Conservation (phyloP, 352 stramenopile species). For the Achlya hypogyna region DNA sequence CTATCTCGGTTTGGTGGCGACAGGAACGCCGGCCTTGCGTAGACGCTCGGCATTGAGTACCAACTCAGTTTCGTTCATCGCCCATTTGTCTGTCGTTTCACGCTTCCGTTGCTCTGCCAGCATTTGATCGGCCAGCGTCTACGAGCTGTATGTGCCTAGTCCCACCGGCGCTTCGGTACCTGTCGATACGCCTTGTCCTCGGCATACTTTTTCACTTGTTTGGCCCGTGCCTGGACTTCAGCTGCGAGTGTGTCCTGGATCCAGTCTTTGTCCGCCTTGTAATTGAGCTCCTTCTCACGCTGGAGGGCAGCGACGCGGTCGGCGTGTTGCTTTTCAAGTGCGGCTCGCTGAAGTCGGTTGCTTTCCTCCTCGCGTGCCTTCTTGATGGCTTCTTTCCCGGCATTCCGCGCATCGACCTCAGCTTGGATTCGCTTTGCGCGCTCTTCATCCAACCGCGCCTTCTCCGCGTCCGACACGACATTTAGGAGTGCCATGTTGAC, state of each 20-base stretch:
- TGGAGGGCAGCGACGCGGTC: background rate
- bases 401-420: background rate
- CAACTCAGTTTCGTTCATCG: slow-evolving; percentile 11
- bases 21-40: slow-evolving; percentile 6
- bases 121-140: slow-evolving; percentile 21
- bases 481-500: slow-evolving; percentile 16
- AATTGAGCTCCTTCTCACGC: background rate
- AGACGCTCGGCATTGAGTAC: slow-evolving; percentile 2
- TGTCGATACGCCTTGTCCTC: slow-evolving; percentile 5
- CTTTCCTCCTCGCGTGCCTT: background rate
- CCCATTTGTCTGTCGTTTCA: slow-evolving; percentile 14
- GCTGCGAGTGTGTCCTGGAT: slow-evolving; percentile 15
- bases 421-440: slow-evolving; percentile 3
- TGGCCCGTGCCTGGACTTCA: slow-evolving; percentile 8
- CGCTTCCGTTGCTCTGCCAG: background rate
- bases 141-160: background rate
- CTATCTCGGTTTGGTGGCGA: background rate
- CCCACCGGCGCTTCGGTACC: background rate
- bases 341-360: background rate
- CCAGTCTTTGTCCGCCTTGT: background rate
- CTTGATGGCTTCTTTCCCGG: background rate
- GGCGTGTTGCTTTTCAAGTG: background rate
- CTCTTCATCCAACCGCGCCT: slow-evolving; percentile 3
- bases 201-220: slow-evolving; percentile 17
- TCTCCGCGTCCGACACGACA: slow-evolving; percentile 14